A percentile compares a stretch with the other conserved stretches of the same genome.
phyloP scores from a whole-genome alignment of 2,329 filamentous ascomycete genomes.

The Chaetomium sp. region DNA sequence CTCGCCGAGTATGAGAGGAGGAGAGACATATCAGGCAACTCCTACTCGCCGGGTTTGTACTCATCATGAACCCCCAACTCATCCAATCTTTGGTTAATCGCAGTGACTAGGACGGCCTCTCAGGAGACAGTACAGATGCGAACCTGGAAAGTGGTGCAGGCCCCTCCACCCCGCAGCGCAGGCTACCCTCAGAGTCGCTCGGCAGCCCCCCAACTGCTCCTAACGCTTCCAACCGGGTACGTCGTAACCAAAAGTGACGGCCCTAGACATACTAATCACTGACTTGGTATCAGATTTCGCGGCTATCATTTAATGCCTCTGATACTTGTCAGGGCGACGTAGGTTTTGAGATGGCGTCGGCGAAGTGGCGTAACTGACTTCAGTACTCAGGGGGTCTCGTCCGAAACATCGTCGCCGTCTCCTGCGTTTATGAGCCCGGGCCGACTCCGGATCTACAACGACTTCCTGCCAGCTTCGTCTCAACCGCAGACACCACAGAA shows the following conservation, averaged over 20 bases:
- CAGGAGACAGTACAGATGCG: neutral
- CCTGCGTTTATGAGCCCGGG: constrained; percentile 32
- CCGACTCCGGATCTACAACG: constrained; percentile 50
- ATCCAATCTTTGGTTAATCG: neutral
- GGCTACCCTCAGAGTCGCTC: neutral
- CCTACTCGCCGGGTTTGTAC: neutral
- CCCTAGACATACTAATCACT: neutral
- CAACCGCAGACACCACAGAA: constrained; percentile 56
- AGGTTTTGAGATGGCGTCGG: neutral
- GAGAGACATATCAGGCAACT: neutral
- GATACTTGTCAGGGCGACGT: neutral
- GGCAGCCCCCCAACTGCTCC: neutral
- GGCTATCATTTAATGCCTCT: neutral
- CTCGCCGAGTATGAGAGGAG: neutral
- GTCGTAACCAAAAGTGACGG: neutral
- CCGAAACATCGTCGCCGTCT: constrained; percentile 23
- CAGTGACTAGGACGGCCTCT: neutral
- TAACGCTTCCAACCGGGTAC: constrained; percentile 5
- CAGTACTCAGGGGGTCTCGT: neutral
- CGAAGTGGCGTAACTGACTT: neutral
- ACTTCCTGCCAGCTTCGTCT: constrained; percentile 45
- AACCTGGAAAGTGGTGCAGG: neutral
- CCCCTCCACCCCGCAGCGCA: constrained; percentile 2
- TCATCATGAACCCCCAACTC: too few species aligned
- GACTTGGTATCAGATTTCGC: constrained; percentile 1